Base-by-base conservation (phyloP, 306 rosid genomes). In the Quercus rubra region DNA sequence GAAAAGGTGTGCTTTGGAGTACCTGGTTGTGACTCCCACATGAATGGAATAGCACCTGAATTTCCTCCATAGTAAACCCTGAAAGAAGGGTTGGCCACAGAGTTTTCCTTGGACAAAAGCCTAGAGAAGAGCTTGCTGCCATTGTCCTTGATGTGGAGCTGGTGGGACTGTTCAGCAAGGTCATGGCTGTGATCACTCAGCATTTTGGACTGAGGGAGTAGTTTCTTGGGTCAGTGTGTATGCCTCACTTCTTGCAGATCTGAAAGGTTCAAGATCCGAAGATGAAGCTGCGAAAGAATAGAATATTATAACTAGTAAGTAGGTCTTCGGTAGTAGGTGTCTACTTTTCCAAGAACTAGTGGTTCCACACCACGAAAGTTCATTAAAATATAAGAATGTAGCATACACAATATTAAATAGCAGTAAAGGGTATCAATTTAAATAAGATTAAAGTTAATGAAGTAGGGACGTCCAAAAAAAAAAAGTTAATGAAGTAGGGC, bases 1-100 rank as follows among this genome's bases (percentile, higher is more conserved):
- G 85, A 82, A 43, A 73, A 57, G 6, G 81, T 15, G 84, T 89
- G 90, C 49, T 89, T 89, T 1, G 92, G 92, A 5, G 92, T 89
- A 2, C 92, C 92, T 2, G 92, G 92, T 41, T 76, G 87, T 4
- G 92, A 87, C 76, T 89, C 92, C 92, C 92, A 89, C 71, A 38
- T 64, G 87, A 89, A 89, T 1, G 92, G 92, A 35, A 89, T 57
- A 0, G 89, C 79, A 25, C 85, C 88, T 2, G 86, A 61, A 3
- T 87, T 82, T 51, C 84, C 86, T 12, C 92, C 92, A 56, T 89
- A 87, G 86, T 89, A 89, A 4, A 89, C 87, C 58, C 89, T 46
- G 78, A 74, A 78, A 74, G 92, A 87, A 10, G 89, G 71, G 80
- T 83, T 89, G 3, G 76, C 74, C 76, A 3, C 28, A 58, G 92